A percentile compares a stretch with the other conserved stretches of the same genome.
These are phyloP conservation scores for Erythrobasidium hasegawianum DNA, from an alignment of 1,284 basidiomycete genomes.

Conservation along the genomic window DNA sequence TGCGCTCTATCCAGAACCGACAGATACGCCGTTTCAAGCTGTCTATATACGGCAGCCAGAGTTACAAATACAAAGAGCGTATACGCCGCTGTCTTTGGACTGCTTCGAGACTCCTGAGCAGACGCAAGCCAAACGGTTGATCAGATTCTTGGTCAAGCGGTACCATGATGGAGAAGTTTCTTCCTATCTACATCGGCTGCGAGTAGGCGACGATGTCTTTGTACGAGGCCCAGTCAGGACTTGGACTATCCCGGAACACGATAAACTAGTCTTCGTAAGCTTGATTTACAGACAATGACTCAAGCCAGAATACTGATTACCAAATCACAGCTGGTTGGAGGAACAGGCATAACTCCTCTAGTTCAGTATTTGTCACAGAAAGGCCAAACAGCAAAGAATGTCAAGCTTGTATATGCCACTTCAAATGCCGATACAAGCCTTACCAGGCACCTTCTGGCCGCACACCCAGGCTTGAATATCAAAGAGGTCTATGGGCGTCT, in stretches of 20 bases:
- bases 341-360: conserved; percentile 40
- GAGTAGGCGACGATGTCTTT: conserved; percentile 63
- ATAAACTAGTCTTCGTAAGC: conserved; percentile 71
- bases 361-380: conserved; percentile 37
- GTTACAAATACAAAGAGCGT: conserved; percentile 80
- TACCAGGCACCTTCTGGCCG: conserved; percentile 25
- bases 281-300: not conserved
- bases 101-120: conserved; percentile 13
- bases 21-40: conserved; percentile 60
- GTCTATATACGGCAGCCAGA: conserved; percentile 78
- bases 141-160: conserved; percentile 44
- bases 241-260: conserved; percentile 67
- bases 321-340: conserved; percentile 41
- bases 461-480: not conserved
- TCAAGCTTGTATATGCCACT: conserved; percentile 27
- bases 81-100: conserved; percentile 63
- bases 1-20: conserved; percentile 39
- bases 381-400: conserved; percentile 3
- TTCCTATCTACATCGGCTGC: conserved; percentile 70
- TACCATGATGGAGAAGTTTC: conserved; percentile 75
- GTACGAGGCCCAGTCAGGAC: conserved; percentile 72
- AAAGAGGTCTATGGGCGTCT: conserved; percentile 5
- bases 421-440: conserved; percentile 34
- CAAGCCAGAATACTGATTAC: not conserved
- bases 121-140: conserved; percentile 45